Evolutionary conservation across 495 filamentous ascomycete genomes (phyloP), one percentile per base, ranked within the genome.

Genomic region (Stereocaulon alpinum): DNA sequence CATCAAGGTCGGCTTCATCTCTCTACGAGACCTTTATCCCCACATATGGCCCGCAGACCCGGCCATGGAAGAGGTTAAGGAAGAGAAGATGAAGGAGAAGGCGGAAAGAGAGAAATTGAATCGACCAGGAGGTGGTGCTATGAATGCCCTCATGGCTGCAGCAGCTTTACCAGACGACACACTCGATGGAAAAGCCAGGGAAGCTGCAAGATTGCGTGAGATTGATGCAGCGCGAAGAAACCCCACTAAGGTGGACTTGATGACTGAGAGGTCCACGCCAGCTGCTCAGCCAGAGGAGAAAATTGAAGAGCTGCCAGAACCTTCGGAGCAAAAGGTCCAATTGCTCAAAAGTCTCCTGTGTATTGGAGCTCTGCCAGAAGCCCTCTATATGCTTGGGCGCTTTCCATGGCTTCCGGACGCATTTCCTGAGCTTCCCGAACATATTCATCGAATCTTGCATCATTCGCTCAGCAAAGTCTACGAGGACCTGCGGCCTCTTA

Each of bases 1-100:
- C 42, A 96, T 99, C 72, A 97, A 97, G 71, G 86, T 95, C 51
- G 94, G 94, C 24, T 97, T 99, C 70, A 90, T 99, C 60, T 95
- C 91, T n/a, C 76, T 99, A 3, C 81, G 82, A 42, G 93, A 97
- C 66, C 75, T 99, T 22, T 96, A 96, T 69, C 85, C 91, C 40
- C 94, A 97, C 67, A 83, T 97, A 5, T 91, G 89, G 79, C 88
- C 94, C 22, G 74, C 77, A 0, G 92, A 97, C 62, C 84, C 87
- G 20, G 77, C 80, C 4, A 97, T 97, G 92, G 77, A 85, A 47
- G 74, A 67, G 0, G 69, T 93, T 30, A 80, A 79, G 62, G 76
- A 79, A 27, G 76, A 82, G 60, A 84, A 85, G 62, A 75, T 82
- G 69, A 83, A 85, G 56, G 90, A 93, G 64, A 85, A 95, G 61